Evolutionary conservation across 257 asterid genomes (phyloP).

Genomic region (Solanum gandarillasii): DNA sequence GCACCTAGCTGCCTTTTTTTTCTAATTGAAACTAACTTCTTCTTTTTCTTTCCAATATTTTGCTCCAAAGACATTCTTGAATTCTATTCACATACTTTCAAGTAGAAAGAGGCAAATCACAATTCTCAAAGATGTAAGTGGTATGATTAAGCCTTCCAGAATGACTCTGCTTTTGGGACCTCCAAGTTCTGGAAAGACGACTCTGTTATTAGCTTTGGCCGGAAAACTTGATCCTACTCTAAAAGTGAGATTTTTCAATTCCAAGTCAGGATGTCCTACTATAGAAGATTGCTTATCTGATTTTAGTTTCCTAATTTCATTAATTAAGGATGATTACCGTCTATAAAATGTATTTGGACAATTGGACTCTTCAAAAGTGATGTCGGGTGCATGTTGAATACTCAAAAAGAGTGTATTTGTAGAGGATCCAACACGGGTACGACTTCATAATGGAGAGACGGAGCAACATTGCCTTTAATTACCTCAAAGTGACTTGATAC

Average conservation of each 20-base stretch:
- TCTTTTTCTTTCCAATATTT: neutral
- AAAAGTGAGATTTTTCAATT: conserved; percentile 15
- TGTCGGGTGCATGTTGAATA: too few species aligned
- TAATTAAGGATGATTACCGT: too few species aligned
- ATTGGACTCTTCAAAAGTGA: too few species aligned
- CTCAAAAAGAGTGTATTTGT: too few species aligned
- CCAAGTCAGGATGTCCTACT: neutral
- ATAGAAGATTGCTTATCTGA: too few species aligned
- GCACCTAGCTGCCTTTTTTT: neutral
- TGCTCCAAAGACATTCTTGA: neutral
- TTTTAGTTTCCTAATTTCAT: too few species aligned
- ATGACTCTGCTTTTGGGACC: neutral
- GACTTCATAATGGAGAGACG: too few species aligned
- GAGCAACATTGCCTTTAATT: too few species aligned
- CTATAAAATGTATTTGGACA: too few species aligned
- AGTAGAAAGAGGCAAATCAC: conserved; percentile 42
- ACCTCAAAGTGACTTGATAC: too few species aligned
- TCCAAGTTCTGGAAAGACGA: conserved; percentile 3
- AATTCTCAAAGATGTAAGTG: conserved; percentile 55
- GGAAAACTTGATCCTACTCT: conserved; percentile 46
- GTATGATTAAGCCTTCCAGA: conserved; percentile 53
- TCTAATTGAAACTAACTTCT: neutral
- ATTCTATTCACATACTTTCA: conserved; percentile 27
- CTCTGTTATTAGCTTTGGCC: conserved; percentile 53
- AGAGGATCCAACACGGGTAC: too few species aligned